These are phyloP conservation scores for Pseudofabraea citricarpa DNA, from an alignment of 2,329 filamentous ascomycete species.

Conservation along the genomic window DNA sequence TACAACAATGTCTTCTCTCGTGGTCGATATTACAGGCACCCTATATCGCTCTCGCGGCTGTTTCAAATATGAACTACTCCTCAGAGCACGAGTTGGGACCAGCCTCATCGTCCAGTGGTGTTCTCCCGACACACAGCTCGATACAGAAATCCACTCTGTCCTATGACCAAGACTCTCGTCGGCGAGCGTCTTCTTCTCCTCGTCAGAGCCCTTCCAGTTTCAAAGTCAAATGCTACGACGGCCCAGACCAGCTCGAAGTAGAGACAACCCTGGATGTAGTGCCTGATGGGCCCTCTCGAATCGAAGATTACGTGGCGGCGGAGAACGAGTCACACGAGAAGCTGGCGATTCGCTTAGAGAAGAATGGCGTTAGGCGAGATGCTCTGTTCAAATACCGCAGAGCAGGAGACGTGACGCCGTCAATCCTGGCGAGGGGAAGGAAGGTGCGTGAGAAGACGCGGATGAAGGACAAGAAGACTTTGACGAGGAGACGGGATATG, in stretches of 20 bases:
- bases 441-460: background rate
- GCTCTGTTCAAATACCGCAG: background rate
- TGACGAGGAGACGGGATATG: background rate
- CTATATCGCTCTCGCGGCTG: background rate
- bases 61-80: background rate
- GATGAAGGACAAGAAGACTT: background rate
- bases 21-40: conserved; percentile 11
- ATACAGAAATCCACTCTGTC: background rate
- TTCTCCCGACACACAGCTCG: too few relatives aligned
- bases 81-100: too few relatives aligned
- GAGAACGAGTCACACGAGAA: conserved; percentile 5
- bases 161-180: background rate
- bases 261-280: conserved; percentile 5
- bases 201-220: conserved; percentile 1
- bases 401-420: background rate
- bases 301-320: conserved; percentile 12
- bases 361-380: background rate
- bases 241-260: conserved; percentile 6
- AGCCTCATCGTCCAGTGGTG: too few relatives aligned
- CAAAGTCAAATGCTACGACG: conserved; percentile 9
- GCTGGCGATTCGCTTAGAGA: background rate
- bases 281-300: conserved; percentile 7
- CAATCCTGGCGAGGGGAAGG: background rate
- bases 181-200: background rate
- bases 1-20: conserved; percentile 14